These are phyloP conservation scores for Sugiyamaella neomexicana DNA, from an alignment of 1,139 yeast genomes.

Conservation along the genomic window DNA sequence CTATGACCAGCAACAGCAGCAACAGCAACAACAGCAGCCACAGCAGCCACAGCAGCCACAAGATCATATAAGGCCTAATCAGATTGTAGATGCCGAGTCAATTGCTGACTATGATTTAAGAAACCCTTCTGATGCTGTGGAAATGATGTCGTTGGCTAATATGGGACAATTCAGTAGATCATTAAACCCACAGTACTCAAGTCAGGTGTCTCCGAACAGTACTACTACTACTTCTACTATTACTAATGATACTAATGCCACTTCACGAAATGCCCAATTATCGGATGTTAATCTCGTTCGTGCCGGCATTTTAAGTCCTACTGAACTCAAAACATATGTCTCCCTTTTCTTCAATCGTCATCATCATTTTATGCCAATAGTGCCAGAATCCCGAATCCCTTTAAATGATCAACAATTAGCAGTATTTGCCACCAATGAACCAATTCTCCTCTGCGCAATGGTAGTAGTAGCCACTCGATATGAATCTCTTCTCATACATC, in stretches of 20 bases:
- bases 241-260: neutral
- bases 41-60: neutral
- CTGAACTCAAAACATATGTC: slow-evolving; percentile 18
- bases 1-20: too few relatives aligned
- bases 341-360: slow-evolving; percentile 26
- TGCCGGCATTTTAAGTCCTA: slow-evolving; percentile 19
- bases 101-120: slow-evolving; percentile 22
- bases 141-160: slow-evolving; percentile 16
- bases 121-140: slow-evolving; percentile 20
- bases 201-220: too few relatives aligned
- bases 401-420: slow-evolving; percentile 24
- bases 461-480: slow-evolving; percentile 26
- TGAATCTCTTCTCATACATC: slow-evolving; percentile 23
- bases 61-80: neutral
- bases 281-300: slow-evolving; percentile 15
- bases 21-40: too few relatives aligned
- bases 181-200: neutral
- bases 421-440: slow-evolving; percentile 23
- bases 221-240: neutral
- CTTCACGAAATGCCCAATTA: slow-evolving; percentile 3
- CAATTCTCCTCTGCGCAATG: slow-evolving; percentile 26
- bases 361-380: slow-evolving; percentile 28
- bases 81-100: slow-evolving; percentile 19
- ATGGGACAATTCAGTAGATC: neutral
- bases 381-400: slow-evolving; percentile 25